Percentiles rank a stretch among this genome's conserved stretches.
phyloP scores from a whole-genome alignment of 2,329 filamentous ascomycete genomes.

The Huntiella abstrusa region DNA sequence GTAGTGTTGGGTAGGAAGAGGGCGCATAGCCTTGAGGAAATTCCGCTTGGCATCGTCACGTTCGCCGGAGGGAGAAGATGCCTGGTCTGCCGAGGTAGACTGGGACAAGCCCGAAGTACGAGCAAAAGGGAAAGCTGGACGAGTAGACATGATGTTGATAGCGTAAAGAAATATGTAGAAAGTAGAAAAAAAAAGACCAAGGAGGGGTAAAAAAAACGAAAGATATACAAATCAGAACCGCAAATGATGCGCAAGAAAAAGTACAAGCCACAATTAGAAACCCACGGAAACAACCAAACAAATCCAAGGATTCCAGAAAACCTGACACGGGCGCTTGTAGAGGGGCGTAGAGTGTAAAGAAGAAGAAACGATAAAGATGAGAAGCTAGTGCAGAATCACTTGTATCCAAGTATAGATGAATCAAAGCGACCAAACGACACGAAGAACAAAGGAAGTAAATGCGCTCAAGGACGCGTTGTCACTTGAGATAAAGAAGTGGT shows the following conservation, averaged over 20 bases:
- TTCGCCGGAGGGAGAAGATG: slow-evolving; percentile 49
- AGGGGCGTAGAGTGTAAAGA: no score
- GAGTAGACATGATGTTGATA: slow-evolving; percentile 30
- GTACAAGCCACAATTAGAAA: slow-evolving; percentile 1
- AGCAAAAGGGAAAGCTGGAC: slow-evolving; percentile 41
- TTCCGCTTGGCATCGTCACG: slow-evolving; percentile 70
- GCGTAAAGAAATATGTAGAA: slow-evolving; percentile 7
- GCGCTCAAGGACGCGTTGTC: no score
- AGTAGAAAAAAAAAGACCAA: background rate
- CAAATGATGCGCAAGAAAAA: no score
- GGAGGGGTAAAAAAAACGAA: background rate
- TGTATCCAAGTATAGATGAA: background rate
- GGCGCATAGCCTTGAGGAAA: slow-evolving; percentile 54
- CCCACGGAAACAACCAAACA: background rate
- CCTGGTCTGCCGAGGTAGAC: slow-evolving; percentile 38
- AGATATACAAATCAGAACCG: slow-evolving; percentile 1
- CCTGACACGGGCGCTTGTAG: no score
- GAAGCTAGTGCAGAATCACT: background rate
- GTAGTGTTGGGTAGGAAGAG: slow-evolving; percentile 61
- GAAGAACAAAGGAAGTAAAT: no score
- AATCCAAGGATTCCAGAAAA: background rate
- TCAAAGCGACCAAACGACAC: no score
- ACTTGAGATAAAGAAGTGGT: no score
- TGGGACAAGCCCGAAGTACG: slow-evolving; percentile 44
- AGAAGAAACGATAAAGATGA: background rate